Evolutionary conservation across 345 rosid species (phyloP).

Genomic region (Sisymbrium altissimum): DNA sequence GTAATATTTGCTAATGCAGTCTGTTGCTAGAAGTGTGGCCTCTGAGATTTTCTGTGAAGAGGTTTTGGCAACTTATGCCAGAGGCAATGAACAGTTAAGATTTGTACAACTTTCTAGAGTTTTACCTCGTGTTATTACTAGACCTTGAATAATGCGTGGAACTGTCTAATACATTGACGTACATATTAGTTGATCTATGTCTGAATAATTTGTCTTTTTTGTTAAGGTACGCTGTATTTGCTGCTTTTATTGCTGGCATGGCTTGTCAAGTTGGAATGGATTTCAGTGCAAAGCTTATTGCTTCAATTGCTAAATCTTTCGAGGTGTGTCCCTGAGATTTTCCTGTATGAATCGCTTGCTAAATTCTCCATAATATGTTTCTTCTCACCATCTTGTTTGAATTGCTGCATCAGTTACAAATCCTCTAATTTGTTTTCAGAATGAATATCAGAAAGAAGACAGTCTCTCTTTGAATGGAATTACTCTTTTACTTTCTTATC

Average conservation of each 20-base stretch:
- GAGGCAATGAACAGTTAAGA: slow-evolving; percentile 90
- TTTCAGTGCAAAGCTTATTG: slow-evolving; percentile 83
- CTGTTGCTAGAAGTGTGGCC: slow-evolving; percentile 57
- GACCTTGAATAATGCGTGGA: background rate
- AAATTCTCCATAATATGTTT: background rate
- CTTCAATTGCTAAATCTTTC: slow-evolving; percentile 68
- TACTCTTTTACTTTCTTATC: slow-evolving; percentile 72
- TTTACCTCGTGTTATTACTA: background rate
- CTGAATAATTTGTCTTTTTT: slow-evolving; percentile 2
- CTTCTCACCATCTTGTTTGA: background rate
- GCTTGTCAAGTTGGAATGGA: slow-evolving; percentile 79
- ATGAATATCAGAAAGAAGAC: slow-evolving; percentile 72
- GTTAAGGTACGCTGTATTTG: slow-evolving; percentile 80
- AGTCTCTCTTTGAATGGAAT: slow-evolving; percentile 75
- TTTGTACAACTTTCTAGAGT: slow-evolving; percentile 13
- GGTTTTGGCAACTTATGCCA: slow-evolving; percentile 72
- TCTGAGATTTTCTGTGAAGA: slow-evolving; percentile 72
- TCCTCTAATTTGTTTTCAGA: slow-evolving; percentile 40
- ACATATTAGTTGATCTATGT: background rate
- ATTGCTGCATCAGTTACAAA: background rate
- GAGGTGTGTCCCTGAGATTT: slow-evolving; percentile 49
- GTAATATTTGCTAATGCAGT: slow-evolving; percentile 42
- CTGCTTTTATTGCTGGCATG: slow-evolving; percentile 90
- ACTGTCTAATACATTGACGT: background rate
- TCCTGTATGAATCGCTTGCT: background rate